Evolutionary conservation across 139 green algal genomes (phyloP).

Genomic region (Haematococcus lacustris): DNA sequence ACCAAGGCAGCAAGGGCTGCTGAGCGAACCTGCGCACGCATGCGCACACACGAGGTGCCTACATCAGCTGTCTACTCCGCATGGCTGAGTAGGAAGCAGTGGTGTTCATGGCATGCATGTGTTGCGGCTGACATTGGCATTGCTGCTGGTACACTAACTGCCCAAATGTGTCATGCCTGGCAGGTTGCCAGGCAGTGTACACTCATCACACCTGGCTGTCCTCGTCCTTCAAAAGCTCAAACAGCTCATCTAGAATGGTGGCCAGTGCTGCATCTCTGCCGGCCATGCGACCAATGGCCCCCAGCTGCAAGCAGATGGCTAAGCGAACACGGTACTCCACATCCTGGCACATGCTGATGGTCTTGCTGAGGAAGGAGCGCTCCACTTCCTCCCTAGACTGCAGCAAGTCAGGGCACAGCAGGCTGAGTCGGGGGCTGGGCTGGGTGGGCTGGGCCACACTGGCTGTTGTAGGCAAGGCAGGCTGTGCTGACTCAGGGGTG

Average conservation of each 20-base stretch:
- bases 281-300: conserved; percentile 12
- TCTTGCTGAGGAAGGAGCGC: conserved; percentile 29
- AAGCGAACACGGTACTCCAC: conserved; percentile 29
- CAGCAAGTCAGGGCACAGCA: neutral
- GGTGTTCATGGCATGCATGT: too few relatives aligned
- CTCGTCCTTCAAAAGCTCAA: conserved; percentile 49
- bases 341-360: conserved; percentile 41
- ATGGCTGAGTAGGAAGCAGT: too few relatives aligned
- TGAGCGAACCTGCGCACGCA: conserved; percentile 29
- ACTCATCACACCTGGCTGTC: conserved; percentile 33
- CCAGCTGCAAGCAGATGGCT: conserved; percentile 21
- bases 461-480: too few relatives aligned
- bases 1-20: conserved; percentile 26
- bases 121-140: too few relatives aligned
- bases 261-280: conserved; percentile 12
- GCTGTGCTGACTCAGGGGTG: too few relatives aligned
- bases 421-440: too few relatives aligned
- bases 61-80: too few relatives aligned
- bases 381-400: conserved; percentile 35
- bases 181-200: too few relatives aligned
- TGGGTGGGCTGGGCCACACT: too few relatives aligned
- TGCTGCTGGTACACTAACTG: too few relatives aligned
- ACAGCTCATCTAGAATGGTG: conserved; percentile 35
- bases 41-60: too few relatives aligned
- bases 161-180: too few relatives aligned